phyloP scores from a whole-genome alignment of 192 early-diverging fungal genomes.

The Coemansia furcata region DNA sequence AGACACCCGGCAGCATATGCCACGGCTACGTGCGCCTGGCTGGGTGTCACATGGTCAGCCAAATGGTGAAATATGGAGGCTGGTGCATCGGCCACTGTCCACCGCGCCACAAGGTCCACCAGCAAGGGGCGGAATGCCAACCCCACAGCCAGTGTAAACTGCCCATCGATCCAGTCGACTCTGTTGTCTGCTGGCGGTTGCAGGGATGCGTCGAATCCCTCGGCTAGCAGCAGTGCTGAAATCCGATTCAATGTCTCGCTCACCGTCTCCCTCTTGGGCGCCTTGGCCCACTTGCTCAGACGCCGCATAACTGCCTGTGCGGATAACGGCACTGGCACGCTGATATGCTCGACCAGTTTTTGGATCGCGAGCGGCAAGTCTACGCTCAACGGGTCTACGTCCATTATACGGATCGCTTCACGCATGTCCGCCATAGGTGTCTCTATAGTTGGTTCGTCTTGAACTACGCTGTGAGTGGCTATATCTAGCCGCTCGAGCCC shows the following conservation, averaged over 20 bases:
- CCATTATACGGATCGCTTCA: slow-evolving; percentile 18
- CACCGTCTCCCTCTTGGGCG: slow-evolving; percentile 2
- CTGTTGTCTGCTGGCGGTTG: not conserved
- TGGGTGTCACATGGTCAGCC: not conserved
- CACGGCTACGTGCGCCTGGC: slow-evolving; percentile 39
- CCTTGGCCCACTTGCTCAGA: slow-evolving; percentile 24
- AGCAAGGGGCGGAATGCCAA: slow-evolving; percentile 68
- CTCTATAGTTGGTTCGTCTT: not conserved
- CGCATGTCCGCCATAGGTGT: not conserved
- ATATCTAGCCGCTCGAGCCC: slow-evolving; percentile 35
- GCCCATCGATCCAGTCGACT: slow-evolving; percentile 37
- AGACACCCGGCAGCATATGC: slow-evolving; percentile 60
- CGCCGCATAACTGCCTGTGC: slow-evolving; percentile 8
- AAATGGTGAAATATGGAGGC: slow-evolving; percentile 28
- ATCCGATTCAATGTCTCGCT: slow-evolving; percentile 18
- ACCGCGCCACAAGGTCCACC: slow-evolving; percentile 78
- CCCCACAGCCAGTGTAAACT: slow-evolving; percentile 24
- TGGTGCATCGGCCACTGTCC: slow-evolving; percentile 56
- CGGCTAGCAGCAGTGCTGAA: slow-evolving; percentile 36
- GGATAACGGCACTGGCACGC: not conserved
- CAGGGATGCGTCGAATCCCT: slow-evolving; percentile 8
- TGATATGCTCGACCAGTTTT: slow-evolving; percentile 3
- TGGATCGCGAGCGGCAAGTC: slow-evolving; percentile 37
- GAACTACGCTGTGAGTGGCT: not conserved
- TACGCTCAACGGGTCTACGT: slow-evolving; percentile 44